Percentiles rank a stretch among this genome's conserved stretches.
phyloP scores from a whole-genome alignment of 1,284 basidiomycete species.

The Grifola frondosa region DNA sequence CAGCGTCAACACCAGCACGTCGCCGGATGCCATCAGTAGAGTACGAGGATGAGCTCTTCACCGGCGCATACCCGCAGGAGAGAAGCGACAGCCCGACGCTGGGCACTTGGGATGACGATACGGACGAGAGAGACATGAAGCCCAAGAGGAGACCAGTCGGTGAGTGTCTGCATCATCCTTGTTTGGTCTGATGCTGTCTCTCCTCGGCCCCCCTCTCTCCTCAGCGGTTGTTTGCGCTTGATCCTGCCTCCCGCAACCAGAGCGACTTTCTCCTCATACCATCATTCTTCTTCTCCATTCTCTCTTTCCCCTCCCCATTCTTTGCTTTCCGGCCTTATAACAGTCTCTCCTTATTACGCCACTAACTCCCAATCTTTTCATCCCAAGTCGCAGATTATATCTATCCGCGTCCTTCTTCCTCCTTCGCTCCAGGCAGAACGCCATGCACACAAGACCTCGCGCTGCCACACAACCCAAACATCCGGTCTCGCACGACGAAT shows the following conservation, averaged over 20 bases:
- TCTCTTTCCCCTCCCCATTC: constrained; percentile 16
- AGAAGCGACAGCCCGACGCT: constrained; percentile 19
- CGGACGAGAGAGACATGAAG: constrained; percentile 8
- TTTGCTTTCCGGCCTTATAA: constrained; percentile 1
- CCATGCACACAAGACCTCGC: constrained; percentile 28
- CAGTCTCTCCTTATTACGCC: constrained; percentile 22
- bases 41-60: constrained; percentile 17
- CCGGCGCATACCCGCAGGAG: constrained; percentile 7
- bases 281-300: constrained; percentile 14
- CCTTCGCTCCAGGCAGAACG: constrained; percentile 27
- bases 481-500: constrained; percentile 22
- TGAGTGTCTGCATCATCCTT: constrained; percentile 17
- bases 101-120: constrained; percentile 21
- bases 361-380: constrained; percentile 18
- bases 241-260: constrained; percentile 8
- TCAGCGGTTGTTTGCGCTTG: constrained; percentile 3
- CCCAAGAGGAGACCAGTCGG: constrained; percentile 14
- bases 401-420: constrained; percentile 8
- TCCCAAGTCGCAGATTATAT: constrained; percentile 28
- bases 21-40: constrained; percentile 14
- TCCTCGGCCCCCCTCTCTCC: constrained; percentile 6
- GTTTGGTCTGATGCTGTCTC: no score
- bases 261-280: constrained; percentile 19
- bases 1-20: constrained; percentile 10
- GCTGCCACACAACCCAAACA: constrained; percentile 27